A percentile compares a stretch with the other conserved stretches of the same genome.
Evolutionary conservation across 106 monocot species (phyloP).

Genomic region (Cymbidium sinense): DNA sequence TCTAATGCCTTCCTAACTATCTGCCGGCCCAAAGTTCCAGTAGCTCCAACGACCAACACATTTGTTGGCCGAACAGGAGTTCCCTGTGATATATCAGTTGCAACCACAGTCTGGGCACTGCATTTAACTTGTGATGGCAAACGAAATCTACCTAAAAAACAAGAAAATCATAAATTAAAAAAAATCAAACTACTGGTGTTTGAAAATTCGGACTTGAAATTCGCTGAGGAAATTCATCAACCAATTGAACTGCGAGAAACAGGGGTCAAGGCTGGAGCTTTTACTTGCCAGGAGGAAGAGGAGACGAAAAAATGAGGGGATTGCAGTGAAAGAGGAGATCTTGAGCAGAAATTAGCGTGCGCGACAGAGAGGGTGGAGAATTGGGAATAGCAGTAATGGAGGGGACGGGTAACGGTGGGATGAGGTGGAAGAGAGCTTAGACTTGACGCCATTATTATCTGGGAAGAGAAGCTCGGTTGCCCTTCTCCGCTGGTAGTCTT

Average conservation of each 20-base stretch:
- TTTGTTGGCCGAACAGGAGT: slow-evolving; percentile 91
- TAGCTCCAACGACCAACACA: slow-evolving; percentile 86
- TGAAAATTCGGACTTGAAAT: neutral
- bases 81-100: slow-evolving; percentile 68
- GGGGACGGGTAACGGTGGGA: slow-evolving; percentile 7
- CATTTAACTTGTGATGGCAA: slow-evolving; percentile 35
- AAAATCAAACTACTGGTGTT: neutral
- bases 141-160: slow-evolving; percentile 31
- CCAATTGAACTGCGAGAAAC: neutral
- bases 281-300: slow-evolving; percentile 21
- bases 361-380: slow-evolving; percentile 16
- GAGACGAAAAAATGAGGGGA: neutral
- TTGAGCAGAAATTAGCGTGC: neutral
- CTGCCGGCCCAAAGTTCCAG: slow-evolving; percentile 91
- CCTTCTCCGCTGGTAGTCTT: neutral
- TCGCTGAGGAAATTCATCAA: neutral
- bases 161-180: neutral
- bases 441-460: slow-evolving; percentile 37
- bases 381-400: neutral
- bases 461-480: slow-evolving; percentile 5
- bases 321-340: neutral
- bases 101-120: slow-evolving; percentile 50
- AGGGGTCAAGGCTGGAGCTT: neutral
- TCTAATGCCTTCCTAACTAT: slow-evolving; percentile 79
- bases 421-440: slow-evolving; percentile 36